These are phyloP conservation scores for Royoungia palumana DNA, from an alignment of 768 basidiomycete species.

Conservation along the genomic window DNA sequence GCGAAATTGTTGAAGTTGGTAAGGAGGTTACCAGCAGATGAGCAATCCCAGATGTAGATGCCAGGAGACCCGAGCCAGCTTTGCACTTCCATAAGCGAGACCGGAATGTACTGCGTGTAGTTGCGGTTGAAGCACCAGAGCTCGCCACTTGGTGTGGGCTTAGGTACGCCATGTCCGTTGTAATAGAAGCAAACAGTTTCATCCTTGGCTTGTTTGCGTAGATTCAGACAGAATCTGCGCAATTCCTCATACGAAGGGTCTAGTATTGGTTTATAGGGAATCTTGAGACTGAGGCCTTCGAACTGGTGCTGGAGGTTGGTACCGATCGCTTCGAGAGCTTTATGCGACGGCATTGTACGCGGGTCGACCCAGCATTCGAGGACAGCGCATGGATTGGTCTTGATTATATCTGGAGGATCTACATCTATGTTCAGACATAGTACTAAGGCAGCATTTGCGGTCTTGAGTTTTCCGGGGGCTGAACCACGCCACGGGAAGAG, in stretches of 20 bases:
- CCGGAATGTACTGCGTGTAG: conserved; percentile 98
- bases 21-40: conserved; percentile 92
- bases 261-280: conserved; percentile 89
- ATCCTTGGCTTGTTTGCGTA: conserved; percentile 87
- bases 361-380: conserved; percentile 99
- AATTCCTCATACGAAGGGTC: conserved; percentile 96
- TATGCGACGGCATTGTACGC: conserved; percentile 84
- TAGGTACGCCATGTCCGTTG: conserved; percentile 98
- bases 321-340: conserved; percentile 92
- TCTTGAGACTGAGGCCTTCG: conserved; percentile 91
- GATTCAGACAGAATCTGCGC: conserved; percentile 75
- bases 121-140: conserved; percentile 98
- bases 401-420: conserved; percentile 96
- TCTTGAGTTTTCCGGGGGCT: conserved; percentile 84
- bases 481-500: conserved; percentile 77
- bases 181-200: conserved; percentile 96
- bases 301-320: conserved; percentile 93
- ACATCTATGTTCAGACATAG: conserved; percentile 96
- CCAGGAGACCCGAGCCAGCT: conserved; percentile 92
- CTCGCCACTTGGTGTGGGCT: conserved; percentile 92
- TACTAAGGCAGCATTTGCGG: conserved; percentile 82
- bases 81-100: conserved; percentile 91
- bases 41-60: conserved; percentile 99
- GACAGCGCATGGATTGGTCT: conserved; percentile 93
- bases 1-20: conserved; percentile 85